Evolutionary conservation across 345 rosid genomes (phyloP).

Genomic region (Eucalyptus virginea): DNA sequence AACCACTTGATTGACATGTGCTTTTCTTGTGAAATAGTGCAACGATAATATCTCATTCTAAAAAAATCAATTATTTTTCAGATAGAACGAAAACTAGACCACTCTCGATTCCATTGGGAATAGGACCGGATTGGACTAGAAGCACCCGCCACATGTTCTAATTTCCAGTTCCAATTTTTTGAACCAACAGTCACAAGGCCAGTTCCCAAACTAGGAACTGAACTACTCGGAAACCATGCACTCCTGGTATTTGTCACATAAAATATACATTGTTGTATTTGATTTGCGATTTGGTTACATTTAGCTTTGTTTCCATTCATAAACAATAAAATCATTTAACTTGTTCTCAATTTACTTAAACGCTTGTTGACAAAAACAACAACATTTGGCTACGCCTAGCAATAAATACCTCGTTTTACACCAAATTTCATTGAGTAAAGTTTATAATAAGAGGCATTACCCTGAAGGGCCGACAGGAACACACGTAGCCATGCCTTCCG

Average conservation of each 20-base stretch:
- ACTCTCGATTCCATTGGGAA: rapidly evolving
- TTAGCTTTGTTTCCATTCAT: background rate
- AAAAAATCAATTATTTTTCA: background rate
- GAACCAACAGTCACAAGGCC: background rate
- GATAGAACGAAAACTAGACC: background rate
- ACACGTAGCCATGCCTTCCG: background rate
- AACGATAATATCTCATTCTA: background rate
- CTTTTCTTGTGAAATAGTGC: rapidly evolving
- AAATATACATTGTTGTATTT: background rate
- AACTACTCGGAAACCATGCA: background rate
- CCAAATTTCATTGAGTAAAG: background rate
- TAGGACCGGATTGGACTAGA: rapidly evolving
- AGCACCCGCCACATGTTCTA: rapidly evolving
- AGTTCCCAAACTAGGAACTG: background rate
- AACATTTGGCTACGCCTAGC: background rate
- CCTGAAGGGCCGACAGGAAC: background rate
- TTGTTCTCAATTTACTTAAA: background rate
- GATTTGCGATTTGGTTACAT: background rate
- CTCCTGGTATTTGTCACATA: background rate
- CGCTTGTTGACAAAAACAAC: background rate
- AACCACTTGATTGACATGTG: background rate
- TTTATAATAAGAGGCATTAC: background rate
- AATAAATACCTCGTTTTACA: background rate
- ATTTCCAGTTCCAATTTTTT: background rate
- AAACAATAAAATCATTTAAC: background rate